Evolutionary conservation across 1,284 basidiomycete genomes (phyloP), one percentile per base, ranked within the genome.

Genomic region (Moniliella sp.): DNA sequence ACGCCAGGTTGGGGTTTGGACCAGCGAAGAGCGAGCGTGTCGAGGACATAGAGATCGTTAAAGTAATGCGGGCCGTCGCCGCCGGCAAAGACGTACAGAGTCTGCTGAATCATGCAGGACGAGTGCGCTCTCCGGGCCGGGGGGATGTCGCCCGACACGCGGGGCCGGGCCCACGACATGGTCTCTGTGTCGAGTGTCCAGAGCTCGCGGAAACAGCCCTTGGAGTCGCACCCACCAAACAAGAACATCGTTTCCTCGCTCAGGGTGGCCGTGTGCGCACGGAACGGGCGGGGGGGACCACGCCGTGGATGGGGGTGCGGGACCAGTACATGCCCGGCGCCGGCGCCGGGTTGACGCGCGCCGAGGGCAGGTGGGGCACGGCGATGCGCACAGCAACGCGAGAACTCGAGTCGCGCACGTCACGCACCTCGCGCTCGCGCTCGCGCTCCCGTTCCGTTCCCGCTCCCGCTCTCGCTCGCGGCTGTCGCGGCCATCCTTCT

Each of bases 131-230:
- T 72, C 28, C 78, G 75, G 0, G 79, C 77, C 1, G 78, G 76
- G 0, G 81, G 77, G 3, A 71, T 51, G 3, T 78, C 75, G n/a
- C 82, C 82, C 2, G 67, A 51, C 18, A 73, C 74, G 15, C 76
- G 72, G 0, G 78, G 72, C 37, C 73, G 71, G 0, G 72, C 71
- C 83, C 83, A 91, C 56, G 79, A 74, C 71, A 84, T 77, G 19
- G 78, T 82, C 62, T 86, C 82, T 2, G 73, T 78, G 59, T 88
- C 80, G 50, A 86, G 82, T 46, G 74, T 78, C 50, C 77, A 80
- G 1, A 84, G 68, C 32, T 82, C 78, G 40, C 69, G 70, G 63
- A 72, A 76, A 40, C 72, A 76, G 5, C 72, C 73, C 46, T 69
- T 72, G 40, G 77, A 76, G 42, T 86, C 81, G 42, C 78, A 80